Conservation (phyloP, 768 basidiomycete genomes). For the Calocera cornea region DNA sequence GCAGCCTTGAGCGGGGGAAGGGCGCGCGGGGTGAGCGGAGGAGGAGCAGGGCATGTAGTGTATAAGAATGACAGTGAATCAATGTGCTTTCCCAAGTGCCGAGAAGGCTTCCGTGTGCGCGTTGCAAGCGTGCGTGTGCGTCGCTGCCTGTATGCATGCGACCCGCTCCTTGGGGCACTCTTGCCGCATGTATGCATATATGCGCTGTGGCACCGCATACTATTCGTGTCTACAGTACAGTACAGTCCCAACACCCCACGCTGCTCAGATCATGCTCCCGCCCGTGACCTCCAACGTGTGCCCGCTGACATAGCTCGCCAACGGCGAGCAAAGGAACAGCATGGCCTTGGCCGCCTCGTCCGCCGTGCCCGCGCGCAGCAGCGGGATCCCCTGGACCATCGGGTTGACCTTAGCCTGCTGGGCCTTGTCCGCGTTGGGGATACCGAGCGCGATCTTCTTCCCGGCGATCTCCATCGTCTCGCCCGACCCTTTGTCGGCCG, state of each 20-base stretch:
- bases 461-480: constrained; percentile 65
- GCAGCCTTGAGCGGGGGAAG: background rate
- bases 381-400: constrained; percentile 35
- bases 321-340: constrained; percentile 65
- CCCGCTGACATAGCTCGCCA: constrained; percentile 67
- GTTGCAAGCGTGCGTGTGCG: no score
- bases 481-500: constrained; percentile 65
- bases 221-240: no score
- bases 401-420: constrained; percentile 24
- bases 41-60: background rate
- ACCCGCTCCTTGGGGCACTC: background rate
- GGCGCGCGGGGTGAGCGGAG: background rate
- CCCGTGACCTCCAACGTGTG: constrained; percentile 79
- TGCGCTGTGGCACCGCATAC: background rate
- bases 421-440: constrained; percentile 41
- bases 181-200: background rate
- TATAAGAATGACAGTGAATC: background rate
- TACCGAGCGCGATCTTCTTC: constrained; percentile 70
- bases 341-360: constrained; percentile 67
- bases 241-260: background rate
- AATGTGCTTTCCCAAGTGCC: background rate
- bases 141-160: no score
- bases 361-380: constrained; percentile 48
- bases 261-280: constrained; percentile 51
- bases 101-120: no score